Base-by-base conservation (phyloP, 208 protist species). In the Acanthamoeba divionensis region DNA sequence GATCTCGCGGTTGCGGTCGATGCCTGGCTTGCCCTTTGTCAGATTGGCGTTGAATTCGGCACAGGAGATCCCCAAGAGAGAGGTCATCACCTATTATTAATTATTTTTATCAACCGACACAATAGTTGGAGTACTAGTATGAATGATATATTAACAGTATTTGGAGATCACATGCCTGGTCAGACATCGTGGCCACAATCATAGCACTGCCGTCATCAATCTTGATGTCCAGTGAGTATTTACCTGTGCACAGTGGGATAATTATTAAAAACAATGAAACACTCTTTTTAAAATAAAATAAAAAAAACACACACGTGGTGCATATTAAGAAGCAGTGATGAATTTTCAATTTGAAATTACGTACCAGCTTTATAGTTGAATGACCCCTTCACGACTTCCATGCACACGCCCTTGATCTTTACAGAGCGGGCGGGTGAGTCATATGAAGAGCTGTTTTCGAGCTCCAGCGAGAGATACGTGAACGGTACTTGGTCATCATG, bases 211-310 rank as follows among this genome's bases (percentile, higher is more conserved):
- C 71, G n/a, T 82, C 71, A 29, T 82, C 71, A 12, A 82, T 45
- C 47, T 60, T 82, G 71, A 82, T 45, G 31, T 82, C 71, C 45
- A 82, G 26, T 26, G 71, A 82, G 6, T 60, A 82, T 52, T 82
- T 60, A 4, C 71, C 71, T 82, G 7, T 13, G n/a, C 10, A 3
- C 12, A 10, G 36, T 13, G 13, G 52, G 10, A 26, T 38, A 45
- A 62, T 10, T 36, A 65, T n/a, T 24, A 26, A 21, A 65, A 65
- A 31, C 57, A 21, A 13, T 31, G 57, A 63, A 24, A 57, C 15
- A 57, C 15, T 18, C 15, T n/a, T n/a, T n/a, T 13, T 18, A 18
- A 57, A 57, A 57, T 18, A 18, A 57, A 29, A 2, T 26, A 29
- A 33, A 4, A 57, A 38, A 13, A 15, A 29, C 0, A 24, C 7